Evolutionary conservation across 768 basidiomycete species (phyloP).

Genomic region (Mycena epipterygia): DNA sequence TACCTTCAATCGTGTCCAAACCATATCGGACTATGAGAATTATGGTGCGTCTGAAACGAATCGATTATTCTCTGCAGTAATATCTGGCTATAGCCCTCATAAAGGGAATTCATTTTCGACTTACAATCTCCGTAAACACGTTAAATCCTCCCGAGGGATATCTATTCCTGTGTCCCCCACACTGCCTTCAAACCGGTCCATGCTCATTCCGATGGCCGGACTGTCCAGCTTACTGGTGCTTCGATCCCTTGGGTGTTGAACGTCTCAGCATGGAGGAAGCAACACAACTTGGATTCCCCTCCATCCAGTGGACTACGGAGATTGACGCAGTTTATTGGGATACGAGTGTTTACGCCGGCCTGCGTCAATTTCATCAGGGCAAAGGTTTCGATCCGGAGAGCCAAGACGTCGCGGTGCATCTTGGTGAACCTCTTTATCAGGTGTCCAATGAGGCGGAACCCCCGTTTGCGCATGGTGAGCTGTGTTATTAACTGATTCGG

Average conservation of each 20-base stretch:
- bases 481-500: too few relatives aligned
- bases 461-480: not conserved
- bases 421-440: not conserved
- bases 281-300: not conserved
- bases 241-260: not conserved
- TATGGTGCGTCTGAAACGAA: not conserved
- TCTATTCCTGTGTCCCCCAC: too few relatives aligned
- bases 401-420: not conserved
- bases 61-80: not conserved
- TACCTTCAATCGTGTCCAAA: not conserved
- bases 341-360: not conserved
- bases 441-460: not conserved
- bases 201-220: constrained; percentile 2
- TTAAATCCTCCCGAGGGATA: too few relatives aligned
- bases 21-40: not conserved
- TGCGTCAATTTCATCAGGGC: constrained; percentile 7
- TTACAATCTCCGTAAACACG: too few relatives aligned
- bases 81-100: not conserved
- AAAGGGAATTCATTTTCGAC: not conserved
- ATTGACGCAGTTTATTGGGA: not conserved
- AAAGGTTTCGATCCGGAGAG: constrained; percentile 15
- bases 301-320: not conserved
- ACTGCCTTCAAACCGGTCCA: not conserved
- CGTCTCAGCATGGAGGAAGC: not conserved
- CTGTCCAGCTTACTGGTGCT: constrained; percentile 7